A percentile compares a stretch with the other conserved stretches of the same genome.
These are phyloP conservation scores for Lentithecium fluviatile DNA, from an alignment of 495 filamentous ascomycete genomes.

Conservation along the genomic window DNA sequence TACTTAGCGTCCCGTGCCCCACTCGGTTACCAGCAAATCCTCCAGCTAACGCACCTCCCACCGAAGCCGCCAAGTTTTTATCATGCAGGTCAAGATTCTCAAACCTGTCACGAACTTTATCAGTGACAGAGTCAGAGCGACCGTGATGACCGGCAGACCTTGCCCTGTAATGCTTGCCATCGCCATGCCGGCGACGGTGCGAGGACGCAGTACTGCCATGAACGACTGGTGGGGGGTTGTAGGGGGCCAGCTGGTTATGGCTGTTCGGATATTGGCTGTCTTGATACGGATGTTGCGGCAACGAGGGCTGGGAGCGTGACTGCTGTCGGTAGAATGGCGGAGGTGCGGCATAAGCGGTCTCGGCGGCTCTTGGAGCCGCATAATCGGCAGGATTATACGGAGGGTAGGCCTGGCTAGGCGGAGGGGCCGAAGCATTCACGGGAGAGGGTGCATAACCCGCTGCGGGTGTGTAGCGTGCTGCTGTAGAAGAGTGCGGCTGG, in stretches of 20 bases:
- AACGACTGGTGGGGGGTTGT: constrained; percentile 6
- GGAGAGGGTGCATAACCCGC: constrained; percentile 15
- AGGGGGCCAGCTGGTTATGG: background rate
- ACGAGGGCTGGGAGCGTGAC: constrained; percentile 31
- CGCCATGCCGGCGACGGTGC: constrained; percentile 22
- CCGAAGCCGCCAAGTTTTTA: constrained; percentile 30
- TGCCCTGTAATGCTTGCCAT: constrained; percentile 25
- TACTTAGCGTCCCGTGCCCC: constrained; percentile 33
- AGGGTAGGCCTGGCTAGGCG: constrained; percentile 7
- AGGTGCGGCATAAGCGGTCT: constrained; percentile 20
- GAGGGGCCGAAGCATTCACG: constrained; percentile 10
- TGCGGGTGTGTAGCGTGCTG: constrained; percentile 22
- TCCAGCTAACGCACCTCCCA: constrained; percentile 36
- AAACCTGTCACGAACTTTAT: constrained; percentile 32
- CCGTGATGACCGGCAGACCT: constrained; percentile 33
- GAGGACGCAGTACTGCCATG: constrained; percentile 24
- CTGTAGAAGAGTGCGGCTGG: constrained; percentile 12
- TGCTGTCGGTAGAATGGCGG: constrained; percentile 35
- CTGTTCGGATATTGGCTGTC: background rate
- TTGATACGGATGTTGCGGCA: constrained; percentile 10
- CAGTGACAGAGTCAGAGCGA: constrained; percentile 31
- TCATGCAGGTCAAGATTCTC: constrained; percentile 27
- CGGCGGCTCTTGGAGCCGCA: constrained; percentile 18
- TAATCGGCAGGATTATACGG: constrained; percentile 27
- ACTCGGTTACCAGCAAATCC: constrained; percentile 26